Conservation (phyloP, 2,329 filamentous ascomycete species). For the Paecilomyces variotii region DNA sequence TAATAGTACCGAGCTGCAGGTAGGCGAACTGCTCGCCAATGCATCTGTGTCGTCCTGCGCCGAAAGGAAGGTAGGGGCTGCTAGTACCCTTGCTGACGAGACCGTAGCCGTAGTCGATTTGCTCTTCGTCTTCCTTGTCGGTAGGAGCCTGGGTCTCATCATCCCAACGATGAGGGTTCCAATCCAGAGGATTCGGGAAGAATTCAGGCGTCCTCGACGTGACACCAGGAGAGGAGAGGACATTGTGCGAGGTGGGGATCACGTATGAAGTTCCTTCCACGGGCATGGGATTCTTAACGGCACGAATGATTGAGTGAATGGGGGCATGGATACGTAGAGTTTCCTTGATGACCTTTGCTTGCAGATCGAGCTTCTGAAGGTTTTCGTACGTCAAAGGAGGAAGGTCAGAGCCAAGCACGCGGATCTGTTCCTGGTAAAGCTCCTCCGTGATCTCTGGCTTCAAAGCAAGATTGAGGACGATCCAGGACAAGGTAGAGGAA, state of each 20-base stretch:
- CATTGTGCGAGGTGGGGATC: constrained; percentile 66
- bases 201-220: constrained; percentile 47
- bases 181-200: constrained; percentile 52
- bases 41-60: constrained; percentile 63
- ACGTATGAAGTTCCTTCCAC: constrained; percentile 53
- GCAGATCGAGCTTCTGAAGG: constrained; percentile 53
- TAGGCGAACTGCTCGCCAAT: constrained; percentile 73
- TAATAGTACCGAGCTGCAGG: constrained; percentile 58
- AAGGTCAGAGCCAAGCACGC: constrained; percentile 46
- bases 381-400: constrained; percentile 52
- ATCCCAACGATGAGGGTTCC: constrained; percentile 59
- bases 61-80: constrained; percentile 62
- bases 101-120: constrained; percentile 56
- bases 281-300: constrained; percentile 59
- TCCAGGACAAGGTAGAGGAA: constrained; percentile 69
- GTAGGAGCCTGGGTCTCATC: constrained; percentile 12
- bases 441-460: constrained; percentile 62
- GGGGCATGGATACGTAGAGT: constrained; percentile 64
- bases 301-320: constrained; percentile 66
- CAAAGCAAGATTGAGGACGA: constrained; percentile 63
- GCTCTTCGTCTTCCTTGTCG: constrained; percentile 42
- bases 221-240: constrained; percentile 77
- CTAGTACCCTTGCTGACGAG: constrained; percentile 52
- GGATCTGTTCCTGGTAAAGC: constrained; percentile 59
- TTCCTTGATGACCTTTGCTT: constrained; percentile 60